Evolutionary conservation across 2,329 filamentous ascomycete genomes (phyloP), one percentile per base, ranked within the genome.

Genomic region (Phialophora expanda): DNA sequence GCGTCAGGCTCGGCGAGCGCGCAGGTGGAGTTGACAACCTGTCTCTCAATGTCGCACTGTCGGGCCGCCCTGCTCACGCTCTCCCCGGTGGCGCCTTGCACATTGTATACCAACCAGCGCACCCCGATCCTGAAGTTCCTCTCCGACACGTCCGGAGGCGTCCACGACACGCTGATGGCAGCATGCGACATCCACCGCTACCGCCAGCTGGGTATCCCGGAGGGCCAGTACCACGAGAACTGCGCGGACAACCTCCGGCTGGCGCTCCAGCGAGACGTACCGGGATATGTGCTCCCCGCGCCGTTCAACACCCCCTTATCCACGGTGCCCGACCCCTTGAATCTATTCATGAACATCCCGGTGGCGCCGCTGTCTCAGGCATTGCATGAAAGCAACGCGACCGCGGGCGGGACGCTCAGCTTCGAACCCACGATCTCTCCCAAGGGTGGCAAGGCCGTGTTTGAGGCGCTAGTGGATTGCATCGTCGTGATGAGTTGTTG

Each of bases 261-360:
- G 34, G 76, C 73, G 8, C 65, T 80, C 2, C 66, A 71, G 51
- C 66, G 73, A 28, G 69, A 69, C 11, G 66, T 14, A 68, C 75
- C 53, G 56, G 60, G 60, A n/a, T 63, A 20, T 73, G 74, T 17
- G 67, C 41, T 53, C n/a, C 57, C 44, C 14, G 57, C 44, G 26
- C 58, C 58, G 46, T 61, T 61, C 48, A 61, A 61, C 30, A 61
- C 58, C n/a, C 58, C 58, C 32, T 44, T 22, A 48, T 59, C 51
- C 17, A 14, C 73, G 73, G 73, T 77, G 2, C 79, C 79, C 1
- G 78, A 79, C 60, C 79, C 79, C 17, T 72, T 81, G 38, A 81
- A 81, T 66, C 68, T 81, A 20, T 81, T 80, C 69, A 81, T 81
- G 79, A 81, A 81, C 66, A 74, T 81, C 3, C 73, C 76, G 20